Base-by-base conservation (phyloP, 352 stramenopile genomes). In the Pythium dissimile region DNA sequence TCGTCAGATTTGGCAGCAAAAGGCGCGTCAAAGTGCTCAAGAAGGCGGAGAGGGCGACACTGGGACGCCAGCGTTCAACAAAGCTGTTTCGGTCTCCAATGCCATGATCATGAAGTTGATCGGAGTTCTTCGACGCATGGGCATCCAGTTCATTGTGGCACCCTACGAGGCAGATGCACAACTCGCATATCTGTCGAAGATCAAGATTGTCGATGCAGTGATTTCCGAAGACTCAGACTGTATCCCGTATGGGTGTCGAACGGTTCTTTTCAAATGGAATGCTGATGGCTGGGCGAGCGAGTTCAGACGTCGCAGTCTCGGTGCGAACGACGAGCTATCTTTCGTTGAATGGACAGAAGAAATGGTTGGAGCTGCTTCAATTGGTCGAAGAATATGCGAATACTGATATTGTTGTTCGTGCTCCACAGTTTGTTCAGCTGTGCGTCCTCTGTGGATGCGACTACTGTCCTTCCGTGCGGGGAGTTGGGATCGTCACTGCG, bases 151-250 rank as follows among this genome's bases (percentile, higher is more conserved):
- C 68, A 73, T 99, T 21, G 94, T 99, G 2, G 96, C 97, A 12
- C 97, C 97, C 10, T 99, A 99, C 64, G 97, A 99, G 77, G 96
- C 97, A 12, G 97, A 99, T 59, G 95, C 97, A 3, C 95, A 99
- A 71, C 69, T 99, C 45, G 96, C 96, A 3, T 98, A 95, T 62
- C 55, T 99, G 16, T 93, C 82, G 21, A 83, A 80, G 15, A 61
- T 74, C 13, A 88, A 84, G 65, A 69, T 97, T 27, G 72, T 98
- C 35, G 96, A 99, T 59, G 78, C 88, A 0, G 94, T 99, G 24
- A 94, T 99, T 27, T 98, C 94, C 12, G 96, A 99, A 69, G 97
- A 99, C 69, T 97, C 87, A 42, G 97, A 99, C 66, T 94, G 77
- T 49, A 78, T 99, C 20, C 84, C 93, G 3, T 99, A 99, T 66